Evolutionary conservation across 2,329 filamentous ascomycete genomes (phyloP), one percentile per base, ranked within the genome.

Genomic region (Keithomyces neogunnii): DNA sequence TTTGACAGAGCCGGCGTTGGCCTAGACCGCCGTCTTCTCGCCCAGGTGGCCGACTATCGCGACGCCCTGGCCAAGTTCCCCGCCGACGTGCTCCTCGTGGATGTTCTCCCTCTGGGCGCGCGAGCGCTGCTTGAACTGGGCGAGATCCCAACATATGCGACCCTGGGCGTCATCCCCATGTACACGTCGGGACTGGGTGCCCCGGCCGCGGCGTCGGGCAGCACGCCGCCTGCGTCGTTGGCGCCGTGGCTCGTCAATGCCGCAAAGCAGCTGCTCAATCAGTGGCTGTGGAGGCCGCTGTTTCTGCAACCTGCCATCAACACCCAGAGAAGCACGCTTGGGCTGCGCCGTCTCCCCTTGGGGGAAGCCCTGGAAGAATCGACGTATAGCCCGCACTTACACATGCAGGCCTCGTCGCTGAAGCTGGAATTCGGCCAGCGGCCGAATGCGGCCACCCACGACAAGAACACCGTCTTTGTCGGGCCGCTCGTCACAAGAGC

Each of bases 161-260:
- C 68, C 0, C 56, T 71, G 8, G 69, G 69, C 3, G 67, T 71
- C 3, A 68, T 69, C 35, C 69, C 69, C 2, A 61, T 71, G 33
- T 69, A 71, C 46, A 62, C 62, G 43, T 67, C 65, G 10, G 51
- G 52, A 26, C 56, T 58, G 53, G 52, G 54, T 5, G 63, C 64
- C 5, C 65, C 65, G 2, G 56, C 65, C 4, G 60, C 64, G 2
- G 62, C 62, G 5, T 68, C 66, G 3, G 68, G 68, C 1, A 51
- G 57, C 2, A 55, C 56, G 32, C 69, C 66, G 9, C 60, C 67
- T 4, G 55, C 56, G 0, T 63, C 63, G 3, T 54, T 52, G 39
- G 26, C 62, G 1, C 60, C 60, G 1, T 45, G 61, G 47, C 28
- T 66, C 13, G 53, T 56, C 51, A 71, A 67, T 48, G 48, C 55